phyloP scores from a whole-genome alignment of 495 filamentous ascomycete genomes.

The Polyplosphaeria fusca region DNA sequence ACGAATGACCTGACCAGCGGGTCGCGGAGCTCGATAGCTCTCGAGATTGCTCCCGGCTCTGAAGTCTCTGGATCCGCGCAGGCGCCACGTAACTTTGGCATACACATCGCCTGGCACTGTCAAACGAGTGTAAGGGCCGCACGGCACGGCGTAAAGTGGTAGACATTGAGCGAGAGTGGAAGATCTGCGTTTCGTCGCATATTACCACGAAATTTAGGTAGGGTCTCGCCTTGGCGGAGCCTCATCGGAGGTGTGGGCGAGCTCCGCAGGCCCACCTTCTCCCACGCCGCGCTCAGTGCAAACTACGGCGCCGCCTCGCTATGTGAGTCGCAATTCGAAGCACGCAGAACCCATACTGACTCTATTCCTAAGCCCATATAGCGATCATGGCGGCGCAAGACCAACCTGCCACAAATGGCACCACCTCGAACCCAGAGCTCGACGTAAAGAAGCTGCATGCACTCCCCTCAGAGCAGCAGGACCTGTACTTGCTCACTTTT shows the following conservation, averaged over 20 bases:
- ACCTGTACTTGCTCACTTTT: conserved; percentile 88
- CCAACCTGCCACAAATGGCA: conserved; percentile 19
- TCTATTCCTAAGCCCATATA: background rate
- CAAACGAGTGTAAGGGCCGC: background rate
- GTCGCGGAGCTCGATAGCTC: conserved; percentile 8
- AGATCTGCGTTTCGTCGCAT: background rate
- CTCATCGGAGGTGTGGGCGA: conserved; percentile 6
- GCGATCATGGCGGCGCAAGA: conserved; percentile 16
- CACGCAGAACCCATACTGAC: background rate
- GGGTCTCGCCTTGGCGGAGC: background rate
- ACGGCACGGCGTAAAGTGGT: conserved; percentile 3
- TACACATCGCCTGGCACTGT: background rate
- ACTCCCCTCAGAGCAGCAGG: conserved; percentile 91
- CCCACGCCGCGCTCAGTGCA: background rate
- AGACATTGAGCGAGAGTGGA: conserved; percentile 3
- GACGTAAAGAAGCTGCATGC: conserved; percentile 84
- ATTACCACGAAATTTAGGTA: background rate
- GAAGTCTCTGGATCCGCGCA: background rate
- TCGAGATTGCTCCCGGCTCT: conserved; percentile 1
- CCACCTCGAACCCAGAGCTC: conserved; percentile 56
- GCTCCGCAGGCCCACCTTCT: conserved; percentile 8
- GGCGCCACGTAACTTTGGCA: background rate
- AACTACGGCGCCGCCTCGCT: conserved; percentile 1
- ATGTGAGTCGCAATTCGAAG: conserved; percentile 19
- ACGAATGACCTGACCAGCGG: conserved; percentile 21